Evolutionary conservation across 83 land plant genomes (phyloP).

Genomic region (Picea mariana): DNA sequence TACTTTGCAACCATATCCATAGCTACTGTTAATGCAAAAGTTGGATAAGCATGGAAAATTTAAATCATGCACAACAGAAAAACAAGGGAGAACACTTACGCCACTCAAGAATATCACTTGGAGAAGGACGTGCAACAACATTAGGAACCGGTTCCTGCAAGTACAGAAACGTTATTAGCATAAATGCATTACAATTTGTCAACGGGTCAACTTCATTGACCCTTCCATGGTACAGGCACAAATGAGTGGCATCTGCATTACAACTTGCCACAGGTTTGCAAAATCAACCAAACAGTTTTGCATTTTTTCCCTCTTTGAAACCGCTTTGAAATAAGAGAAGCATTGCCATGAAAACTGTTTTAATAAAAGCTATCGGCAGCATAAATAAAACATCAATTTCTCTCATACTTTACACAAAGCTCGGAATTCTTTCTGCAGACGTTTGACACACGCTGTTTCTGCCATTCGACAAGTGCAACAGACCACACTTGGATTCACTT

Average conservation of each 20-base stretch:
- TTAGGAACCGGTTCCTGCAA: constrained; percentile 91
- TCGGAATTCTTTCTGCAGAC: constrained; percentile 89
- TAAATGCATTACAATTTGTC: too few relatives aligned
- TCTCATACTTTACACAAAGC: constrained; percentile 82
- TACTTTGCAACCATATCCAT: neutral
- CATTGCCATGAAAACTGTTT: neutral
- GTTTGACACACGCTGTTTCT: constrained; percentile 83
- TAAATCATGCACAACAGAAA: neutral
- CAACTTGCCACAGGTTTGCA: too few relatives aligned
- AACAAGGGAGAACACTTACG: constrained; percentile 59
- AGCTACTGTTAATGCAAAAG: neutral
- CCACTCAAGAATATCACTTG: constrained; percentile 92
- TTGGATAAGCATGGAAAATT: neutral
- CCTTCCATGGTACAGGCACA: too few relatives aligned
- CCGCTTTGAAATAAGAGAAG: neutral
- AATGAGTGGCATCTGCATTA: too few relatives aligned
- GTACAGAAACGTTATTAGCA: neutral
- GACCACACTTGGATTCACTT: neutral
- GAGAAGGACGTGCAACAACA: constrained; percentile 80
- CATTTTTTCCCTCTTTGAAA: neutral
- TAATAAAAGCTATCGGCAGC: neutral
- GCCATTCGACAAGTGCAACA: constrained; percentile 47
- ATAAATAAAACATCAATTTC: neutral
- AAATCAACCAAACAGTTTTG: too few relatives aligned
- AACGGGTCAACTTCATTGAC: neutral